A percentile compares a stretch with the other conserved stretches of the same genome.
phyloP scores from a whole-genome alignment of 1,284 basidiomycete species.

The Cutaneotrichosporon sp. region DNA sequence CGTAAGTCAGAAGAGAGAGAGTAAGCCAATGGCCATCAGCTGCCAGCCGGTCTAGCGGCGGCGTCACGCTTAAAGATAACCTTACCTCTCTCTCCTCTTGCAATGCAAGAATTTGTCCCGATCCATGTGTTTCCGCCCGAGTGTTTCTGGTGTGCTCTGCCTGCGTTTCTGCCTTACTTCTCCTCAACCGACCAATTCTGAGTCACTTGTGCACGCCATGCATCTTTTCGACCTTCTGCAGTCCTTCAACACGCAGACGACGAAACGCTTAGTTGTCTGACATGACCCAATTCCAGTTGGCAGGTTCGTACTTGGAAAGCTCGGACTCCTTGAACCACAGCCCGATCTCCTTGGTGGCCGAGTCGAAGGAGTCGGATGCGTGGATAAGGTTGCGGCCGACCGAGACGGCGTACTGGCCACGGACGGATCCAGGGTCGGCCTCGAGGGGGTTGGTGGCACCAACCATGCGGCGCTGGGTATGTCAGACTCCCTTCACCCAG shows the following conservation, averaged over 20 bases:
- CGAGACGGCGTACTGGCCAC: slow-evolving; percentile 45
- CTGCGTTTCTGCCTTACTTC: too few species aligned
- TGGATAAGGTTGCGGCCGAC: slow-evolving; percentile 51
- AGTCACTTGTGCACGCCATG: too few species aligned
- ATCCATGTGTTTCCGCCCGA: too few species aligned
- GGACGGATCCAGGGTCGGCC: slow-evolving; percentile 25
- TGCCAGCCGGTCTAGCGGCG: too few species aligned
- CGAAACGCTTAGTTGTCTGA: slow-evolving; percentile 17
- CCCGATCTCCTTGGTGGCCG: slow-evolving; percentile 52
- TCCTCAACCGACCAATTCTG: too few species aligned
- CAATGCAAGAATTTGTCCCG: too few species aligned
- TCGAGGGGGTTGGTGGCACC: slow-evolving; percentile 46
- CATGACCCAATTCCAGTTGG: slow-evolving; percentile 19
- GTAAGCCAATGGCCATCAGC: too few species aligned
- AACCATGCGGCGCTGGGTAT: slow-evolving; percentile 38
- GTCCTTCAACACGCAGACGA: not conserved
- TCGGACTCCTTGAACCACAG: slow-evolving; percentile 52
- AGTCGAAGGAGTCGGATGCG: slow-evolving; percentile 51
- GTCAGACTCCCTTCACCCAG: not conserved
- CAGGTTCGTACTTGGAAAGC: slow-evolving; percentile 47
- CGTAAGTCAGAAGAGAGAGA: too few species aligned
- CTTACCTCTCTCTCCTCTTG: too few species aligned
- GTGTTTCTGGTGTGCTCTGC: too few species aligned
- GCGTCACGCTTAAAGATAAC: too few species aligned
- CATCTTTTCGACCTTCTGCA: too few species aligned